Evolutionary conservation across 176 grass and related monocot genomes (phyloP).

Genomic region (Carex pumila): DNA sequence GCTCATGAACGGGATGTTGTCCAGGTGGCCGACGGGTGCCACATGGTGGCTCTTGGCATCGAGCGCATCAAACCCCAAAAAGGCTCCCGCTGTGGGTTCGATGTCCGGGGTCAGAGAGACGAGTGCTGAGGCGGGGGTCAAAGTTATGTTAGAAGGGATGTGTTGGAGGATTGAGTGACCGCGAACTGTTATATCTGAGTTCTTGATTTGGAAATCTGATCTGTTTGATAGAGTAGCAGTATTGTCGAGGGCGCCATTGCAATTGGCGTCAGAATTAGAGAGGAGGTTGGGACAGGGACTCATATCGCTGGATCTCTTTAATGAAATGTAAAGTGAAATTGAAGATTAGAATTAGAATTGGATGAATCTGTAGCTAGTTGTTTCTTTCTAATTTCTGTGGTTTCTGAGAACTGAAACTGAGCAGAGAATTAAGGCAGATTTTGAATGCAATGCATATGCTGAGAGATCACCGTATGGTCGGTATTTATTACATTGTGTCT

Average conservation of each 20-base stretch:
- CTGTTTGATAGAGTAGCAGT: not conserved
- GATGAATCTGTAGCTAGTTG: too few relatives aligned
- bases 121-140: conserved; percentile 33
- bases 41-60: conserved; percentile 44
- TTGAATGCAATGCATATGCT: too few relatives aligned
- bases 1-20: conserved; percentile 64
- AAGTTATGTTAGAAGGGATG: conserved; percentile 46
- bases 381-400: too few relatives aligned
- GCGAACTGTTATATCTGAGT: conserved; percentile 39
- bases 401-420: too few relatives aligned
- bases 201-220: conserved; percentile 43
- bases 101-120: too few relatives aligned
- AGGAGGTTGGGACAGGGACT: not conserved
- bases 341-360: not conserved
- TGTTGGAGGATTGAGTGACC: conserved; percentile 53
- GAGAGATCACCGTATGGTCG: not conserved
- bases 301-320: not conserved
- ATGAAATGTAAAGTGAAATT: not conserved
- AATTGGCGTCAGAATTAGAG: not conserved
- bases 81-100: not conserved
- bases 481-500: not conserved
- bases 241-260: not conserved
- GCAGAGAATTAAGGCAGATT: too few relatives aligned
- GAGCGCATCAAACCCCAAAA: conserved; percentile 52
- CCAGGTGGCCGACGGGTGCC: conserved; percentile 46